Evolutionary conservation across 768 basidiomycete genomes (phyloP), one percentile per base, ranked within the genome.

Genomic region (Scleroderma citrinum): DNA sequence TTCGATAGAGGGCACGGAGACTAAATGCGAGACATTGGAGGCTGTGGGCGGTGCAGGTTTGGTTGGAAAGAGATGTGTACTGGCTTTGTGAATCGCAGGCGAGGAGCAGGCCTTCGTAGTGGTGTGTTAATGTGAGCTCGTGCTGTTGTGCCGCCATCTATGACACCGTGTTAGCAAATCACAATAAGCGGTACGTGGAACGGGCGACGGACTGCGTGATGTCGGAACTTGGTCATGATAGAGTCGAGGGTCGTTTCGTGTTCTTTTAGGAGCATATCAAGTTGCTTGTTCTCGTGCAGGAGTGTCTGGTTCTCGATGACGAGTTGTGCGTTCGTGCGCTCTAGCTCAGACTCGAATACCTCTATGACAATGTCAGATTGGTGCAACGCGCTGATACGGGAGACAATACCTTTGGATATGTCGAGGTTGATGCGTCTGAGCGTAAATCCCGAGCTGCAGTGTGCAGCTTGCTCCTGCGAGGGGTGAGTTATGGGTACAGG

Each of bases 211-310:
- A 95, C 93, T 12, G 91, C 83, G 61, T 97, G 87, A 50, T 84
- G 85, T 51, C 94, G 78, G 65, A 98, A 97, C 69, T 97, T 97
- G 45, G 82, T 71, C 96, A 99, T 98, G 63, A 98, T 89, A 24
- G 84, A 93, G 59, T 97, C 94, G 74, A 99, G 78, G 3, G 94
- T 96, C 47, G 75, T 74, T 65, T 98, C 94, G 63, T 98, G 95
- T 66, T 99, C 96, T 61, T 93, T 94, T 49, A 98, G 73, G 23
- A 99, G 74, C 23, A 81, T 58, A 56, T 85, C 85, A 26, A 98
- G 77, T 62, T 98, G 95, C 65, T 90, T 93, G 73, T 99, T 98
- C 69, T 99, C 96, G 53, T 97, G 86, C 43, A 89, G 72, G 1
- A 99, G 71, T 0, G 83, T 78, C 60, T 96, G 94, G 64, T 98